Conservation (phyloP, 2,329 filamentous ascomycete species). For the Aspergillus chevalieri region DNA sequence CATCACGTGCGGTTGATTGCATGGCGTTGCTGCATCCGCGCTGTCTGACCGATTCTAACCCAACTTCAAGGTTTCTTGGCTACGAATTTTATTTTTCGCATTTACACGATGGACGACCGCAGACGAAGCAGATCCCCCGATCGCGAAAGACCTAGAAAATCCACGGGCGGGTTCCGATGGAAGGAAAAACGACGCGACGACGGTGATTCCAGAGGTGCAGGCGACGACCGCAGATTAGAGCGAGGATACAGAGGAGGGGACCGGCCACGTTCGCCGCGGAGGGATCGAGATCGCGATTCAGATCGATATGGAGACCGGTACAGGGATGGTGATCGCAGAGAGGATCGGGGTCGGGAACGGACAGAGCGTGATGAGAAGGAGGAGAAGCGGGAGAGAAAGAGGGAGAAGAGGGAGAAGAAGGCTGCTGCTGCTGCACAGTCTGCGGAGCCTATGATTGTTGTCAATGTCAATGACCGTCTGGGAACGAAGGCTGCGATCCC, state of each 20-base stretch:
- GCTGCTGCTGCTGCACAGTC: constrained; percentile 29
- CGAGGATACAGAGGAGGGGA: constrained; percentile 45
- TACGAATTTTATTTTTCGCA: neutral
- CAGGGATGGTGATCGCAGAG: constrained; percentile 13
- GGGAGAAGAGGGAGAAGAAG: constrained; percentile 38
- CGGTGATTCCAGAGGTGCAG: constrained; percentile 37
- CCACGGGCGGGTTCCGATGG: constrained; percentile 41
- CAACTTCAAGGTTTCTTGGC: constrained; percentile 6
- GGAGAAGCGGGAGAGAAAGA: constrained; percentile 32
- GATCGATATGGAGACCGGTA: constrained; percentile 17
- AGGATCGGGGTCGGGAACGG: constrained; percentile 19
- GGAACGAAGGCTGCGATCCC: constrained; percentile 94
- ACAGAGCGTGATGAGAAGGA: constrained; percentile 17
- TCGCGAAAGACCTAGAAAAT: constrained; percentile 36
- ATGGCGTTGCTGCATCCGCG: constrained; percentile 9
- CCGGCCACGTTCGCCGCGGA: constrained; percentile 30
- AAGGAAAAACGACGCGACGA: constrained; percentile 47
- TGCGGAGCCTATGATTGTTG: constrained; percentile 81
- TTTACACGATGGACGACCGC: constrained; percentile 27
- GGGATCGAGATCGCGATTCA: constrained; percentile 26
- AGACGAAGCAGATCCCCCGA: constrained; percentile 42
- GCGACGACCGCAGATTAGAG: constrained; percentile 46
- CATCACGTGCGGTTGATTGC: constrained; percentile 19
- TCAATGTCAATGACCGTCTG: constrained; percentile 89
- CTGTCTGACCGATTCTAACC: constrained; percentile 15